Base-by-base conservation (phyloP, 139 green algal genomes). In the Closterium sp. region DNA sequence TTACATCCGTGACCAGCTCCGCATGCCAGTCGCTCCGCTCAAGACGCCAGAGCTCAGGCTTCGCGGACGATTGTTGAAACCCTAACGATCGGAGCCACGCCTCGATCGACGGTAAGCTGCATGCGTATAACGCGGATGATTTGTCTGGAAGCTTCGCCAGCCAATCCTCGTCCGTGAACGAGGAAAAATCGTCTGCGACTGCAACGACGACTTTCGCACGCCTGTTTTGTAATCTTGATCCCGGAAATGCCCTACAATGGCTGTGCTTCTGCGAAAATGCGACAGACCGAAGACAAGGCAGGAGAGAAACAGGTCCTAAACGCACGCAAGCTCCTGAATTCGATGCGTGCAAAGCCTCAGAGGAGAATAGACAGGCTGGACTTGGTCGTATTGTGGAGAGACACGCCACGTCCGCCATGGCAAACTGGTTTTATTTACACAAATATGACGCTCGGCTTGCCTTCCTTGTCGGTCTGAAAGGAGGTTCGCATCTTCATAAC, bases 61-160 rank as follows among this genome's bases (percentile, higher is more conserved):
- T 91, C 28, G 22, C 84, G 28, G 22, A 9, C 11, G n/a, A 91
- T 88, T 93, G 90, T 29, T 92, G 22, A 70, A 93, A 93, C 86
- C 32, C 31, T 92, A 93, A 70, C 28, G 29, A 29, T 27, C 86
- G 28, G 28, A 93, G 90, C 90, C 90, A 93, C 27, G 86, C 30
- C 90, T 93, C 90, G 30, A 93, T 93, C 27, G 29, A 70, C 27
- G 90, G 90, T 29, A 93, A 85, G 90, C 90, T 93, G 30, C 93
- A 89, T 13, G 42, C 9, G 88, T 93, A 92, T 30, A 93, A 89
- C 32, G 91, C 27, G 84, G 91, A 86, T 89, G 22, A 79, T 22
- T 91, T 24, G 86, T 31, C 22, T n/a, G 90, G 90, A 34, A 93
- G 90, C 85, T 93, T 45, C 29, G 29, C 38, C 88, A 90, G 88